These are phyloP conservation scores for Eucalyptus victrix DNA, from an alignment of 345 rosid species.

Conservation along the genomic window DNA sequence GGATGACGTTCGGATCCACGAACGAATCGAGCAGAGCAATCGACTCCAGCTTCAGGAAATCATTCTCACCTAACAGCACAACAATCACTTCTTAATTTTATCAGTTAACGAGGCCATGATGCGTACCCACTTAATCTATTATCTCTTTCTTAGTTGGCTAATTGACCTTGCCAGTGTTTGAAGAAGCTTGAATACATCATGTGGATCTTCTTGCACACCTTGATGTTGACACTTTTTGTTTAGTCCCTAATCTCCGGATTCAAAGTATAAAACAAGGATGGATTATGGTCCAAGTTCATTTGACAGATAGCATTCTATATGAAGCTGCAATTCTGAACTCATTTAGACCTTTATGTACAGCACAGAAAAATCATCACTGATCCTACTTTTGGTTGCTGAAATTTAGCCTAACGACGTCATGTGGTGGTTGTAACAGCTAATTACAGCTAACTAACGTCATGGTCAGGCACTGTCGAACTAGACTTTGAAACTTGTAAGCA, in stretches of 20 bases:
- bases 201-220: not conserved
- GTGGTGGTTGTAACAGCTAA: not conserved
- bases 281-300: not conserved
- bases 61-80: slow-evolving; percentile 27
- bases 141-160: not conserved
- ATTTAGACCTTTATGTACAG: not conserved
- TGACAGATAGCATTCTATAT: not conserved
- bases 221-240: not conserved
- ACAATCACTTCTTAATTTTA: not conserved
- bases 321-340: not conserved
- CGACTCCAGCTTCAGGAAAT: slow-evolving; percentile 24
- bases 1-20: slow-evolving; percentile 46
- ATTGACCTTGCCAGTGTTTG: not conserved
- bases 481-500: not conserved
- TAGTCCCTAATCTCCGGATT: not conserved
- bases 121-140: not conserved
- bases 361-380: not conserved
- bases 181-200: not conserved
- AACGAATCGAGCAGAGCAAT: slow-evolving; percentile 21
- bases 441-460: not conserved
- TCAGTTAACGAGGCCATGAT: not conserved
- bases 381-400: not conserved
- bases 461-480: not conserved
- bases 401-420: not conserved
- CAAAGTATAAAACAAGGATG: not conserved